Evolutionary conservation across 306 rosid species (phyloP).

Genomic region (Delonix regia): DNA sequence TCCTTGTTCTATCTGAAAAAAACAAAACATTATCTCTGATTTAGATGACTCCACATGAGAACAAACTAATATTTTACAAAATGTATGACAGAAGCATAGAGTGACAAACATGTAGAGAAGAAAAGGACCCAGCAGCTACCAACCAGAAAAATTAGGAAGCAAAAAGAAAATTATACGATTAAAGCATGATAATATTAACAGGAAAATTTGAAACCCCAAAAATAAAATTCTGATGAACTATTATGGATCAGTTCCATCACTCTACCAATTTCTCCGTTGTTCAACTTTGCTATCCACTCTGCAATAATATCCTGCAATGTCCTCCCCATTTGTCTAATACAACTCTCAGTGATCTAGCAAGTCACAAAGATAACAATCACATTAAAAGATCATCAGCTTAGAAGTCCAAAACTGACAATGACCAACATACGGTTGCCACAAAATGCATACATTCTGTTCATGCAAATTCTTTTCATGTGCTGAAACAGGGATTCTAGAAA

Average conservation of each 20-base stretch:
- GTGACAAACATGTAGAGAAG: background rate
- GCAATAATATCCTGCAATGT: conserved; percentile 78
- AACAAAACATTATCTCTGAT: background rate
- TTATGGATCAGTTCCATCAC: conserved; percentile 14
- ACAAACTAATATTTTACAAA: background rate
- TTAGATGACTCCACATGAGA: background rate
- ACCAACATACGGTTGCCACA: background rate
- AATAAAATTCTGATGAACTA: conserved; percentile 16
- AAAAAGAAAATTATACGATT: background rate
- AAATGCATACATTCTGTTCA: conserved; percentile 66
- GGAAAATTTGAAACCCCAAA: conserved; percentile 16
- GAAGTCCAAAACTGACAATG: background rate
- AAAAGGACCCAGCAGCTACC: background rate
- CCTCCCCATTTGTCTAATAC: conserved; percentile 81
- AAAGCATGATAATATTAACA: conserved; percentile 15
- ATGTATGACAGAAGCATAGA: background rate
- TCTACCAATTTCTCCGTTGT: conserved; percentile 73
- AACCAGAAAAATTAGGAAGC: conserved; percentile 12
- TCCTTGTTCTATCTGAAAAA: conserved; percentile 66
- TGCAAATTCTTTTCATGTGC: conserved; percentile 81
- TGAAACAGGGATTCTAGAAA: conserved; percentile 63
- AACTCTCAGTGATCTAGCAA: conserved; percentile 73
- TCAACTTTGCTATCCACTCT: conserved; percentile 69
- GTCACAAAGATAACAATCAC: conserved; percentile 11
- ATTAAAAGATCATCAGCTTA: conserved; percentile 18